phyloP scores from a whole-genome alignment of 1,284 basidiomycete species.

The Inonotus obliquus region DNA sequence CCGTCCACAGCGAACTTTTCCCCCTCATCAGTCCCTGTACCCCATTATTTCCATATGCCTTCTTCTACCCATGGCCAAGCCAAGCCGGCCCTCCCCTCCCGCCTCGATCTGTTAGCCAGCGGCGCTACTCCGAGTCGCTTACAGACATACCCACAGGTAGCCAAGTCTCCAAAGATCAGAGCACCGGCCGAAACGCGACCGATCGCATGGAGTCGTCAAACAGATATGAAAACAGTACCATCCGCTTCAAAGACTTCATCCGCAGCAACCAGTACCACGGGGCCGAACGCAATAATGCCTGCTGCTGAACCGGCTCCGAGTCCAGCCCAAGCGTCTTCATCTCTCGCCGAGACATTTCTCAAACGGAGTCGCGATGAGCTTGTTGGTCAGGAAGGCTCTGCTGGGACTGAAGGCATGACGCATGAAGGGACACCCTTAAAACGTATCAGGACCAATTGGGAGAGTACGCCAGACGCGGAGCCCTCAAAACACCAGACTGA shows the following conservation, averaged over 20 bases:
- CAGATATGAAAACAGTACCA: constrained; percentile 28
- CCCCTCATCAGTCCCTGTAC: not conserved
- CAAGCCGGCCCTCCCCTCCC: constrained; percentile 3
- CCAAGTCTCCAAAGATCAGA: constrained; percentile 34
- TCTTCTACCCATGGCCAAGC: constrained; percentile 1
- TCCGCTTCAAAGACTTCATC: constrained; percentile 29
- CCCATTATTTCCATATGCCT: constrained; percentile 6
- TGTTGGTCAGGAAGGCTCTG: constrained; percentile 23
- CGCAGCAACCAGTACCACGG: constrained; percentile 27
- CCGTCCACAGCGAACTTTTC: not conserved
- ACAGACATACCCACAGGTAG: constrained; percentile 27
- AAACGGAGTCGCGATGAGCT: constrained; percentile 61
- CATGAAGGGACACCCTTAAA: constrained; percentile 61
- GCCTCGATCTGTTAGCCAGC: constrained; percentile 27
- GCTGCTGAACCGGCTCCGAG: constrained; percentile 30
- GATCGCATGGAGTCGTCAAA: constrained; percentile 32
- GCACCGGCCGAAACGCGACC: constrained; percentile 37
- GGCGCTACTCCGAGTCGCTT: constrained; percentile 35
- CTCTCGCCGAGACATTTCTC: constrained; percentile 28
- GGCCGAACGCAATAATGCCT: constrained; percentile 27
- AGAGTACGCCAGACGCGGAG: constrained; percentile 49
- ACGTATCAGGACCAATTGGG: constrained; percentile 65
- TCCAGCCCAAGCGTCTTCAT: constrained; percentile 23
- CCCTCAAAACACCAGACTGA: constrained; percentile 50
- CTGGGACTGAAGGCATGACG: constrained; percentile 30